Evolutionary conservation across 306 rosid genomes (phyloP), one percentile per base, ranked within the genome.

Genomic region (Arachis stenosperma): DNA sequence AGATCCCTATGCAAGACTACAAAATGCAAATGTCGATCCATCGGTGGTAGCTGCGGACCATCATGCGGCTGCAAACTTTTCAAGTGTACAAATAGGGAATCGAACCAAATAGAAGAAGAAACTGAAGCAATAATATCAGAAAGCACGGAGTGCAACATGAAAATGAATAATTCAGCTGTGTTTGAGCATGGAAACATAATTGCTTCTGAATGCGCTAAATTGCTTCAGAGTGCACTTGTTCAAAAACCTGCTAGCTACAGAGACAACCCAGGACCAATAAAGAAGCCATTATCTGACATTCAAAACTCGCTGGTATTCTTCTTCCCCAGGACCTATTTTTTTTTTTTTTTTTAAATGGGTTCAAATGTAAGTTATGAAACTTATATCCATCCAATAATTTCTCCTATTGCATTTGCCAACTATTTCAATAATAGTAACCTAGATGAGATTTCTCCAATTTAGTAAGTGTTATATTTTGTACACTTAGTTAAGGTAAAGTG

Each of bases 1-100:
- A 84, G 69, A 57, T 89, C 97, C 15, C 71, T 86, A 83, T 94
- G 99, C 83, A 94, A 91, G 85, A 94, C 99, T 12, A 81, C 73
- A 40, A 91, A 94, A 79, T 94, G 99, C 81, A 50, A 13, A 86
- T 94, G 97, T 82, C 94, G 95, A 74, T 84, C 93, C 30, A 37
- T 10, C n/a, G 96, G 97, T 53, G 91, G 85, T 22, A 84, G 86
- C 82, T 91, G 96, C 39, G 89, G 96, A 47, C 33, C 89, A 61
- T 85, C 91, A 56, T 94, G 99, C 57, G 97, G 97, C 70, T 94
- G 97, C 69, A 22, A 83, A 57, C 77, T 43, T 15, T 79, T 75
- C 5, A 94, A 87, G 84, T 91, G 99, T 88, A 81, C 83, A 85
- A 94, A 94, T 63, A 85, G 96, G 75, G 90, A 81, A 76, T 71